phyloP scores from a whole-genome alignment of 805 yeast genomes.

The Nakazawaea pomicola region DNA sequence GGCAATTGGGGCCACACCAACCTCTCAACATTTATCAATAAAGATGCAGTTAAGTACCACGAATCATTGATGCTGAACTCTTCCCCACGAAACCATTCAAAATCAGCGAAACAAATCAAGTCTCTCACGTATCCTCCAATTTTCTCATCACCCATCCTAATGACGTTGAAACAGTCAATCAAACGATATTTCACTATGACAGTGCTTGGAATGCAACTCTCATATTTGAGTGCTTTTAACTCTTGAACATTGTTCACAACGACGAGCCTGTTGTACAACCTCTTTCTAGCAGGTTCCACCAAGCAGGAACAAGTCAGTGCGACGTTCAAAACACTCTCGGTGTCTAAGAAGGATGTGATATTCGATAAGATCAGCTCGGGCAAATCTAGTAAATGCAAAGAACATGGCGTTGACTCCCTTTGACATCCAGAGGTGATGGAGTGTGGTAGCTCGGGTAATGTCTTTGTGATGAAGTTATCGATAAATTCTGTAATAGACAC shows the following conservation, averaged over 20 bases:
- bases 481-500: neutral
- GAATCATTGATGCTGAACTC: constrained; percentile 12
- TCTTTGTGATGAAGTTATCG: neutral
- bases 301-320: constrained; percentile 1
- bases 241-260: constrained; percentile 8
- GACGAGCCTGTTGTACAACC: constrained; percentile 3
- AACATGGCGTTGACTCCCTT: too few species aligned
- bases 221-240: neutral
- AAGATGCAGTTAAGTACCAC: constrained; percentile 11
- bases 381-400: neutral
- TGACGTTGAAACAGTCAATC: constrained; percentile 9
- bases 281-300: constrained; percentile 1
- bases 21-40: constrained; percentile 4
- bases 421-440: too few species aligned
- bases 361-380: neutral
- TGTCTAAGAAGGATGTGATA: constrained; percentile 1
- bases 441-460: neutral
- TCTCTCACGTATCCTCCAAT: constrained; percentile 9
- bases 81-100: constrained; percentile 3
- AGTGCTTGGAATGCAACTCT: constrained; percentile 1
- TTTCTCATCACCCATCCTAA: constrained; percentile 11
- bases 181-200: constrained; percentile 1
- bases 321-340: neutral
- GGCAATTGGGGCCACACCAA: constrained; percentile 14
- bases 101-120: constrained; percentile 12